A percentile compares a stretch with the other conserved stretches of the same genome.
Evolutionary conservation across 2,329 filamentous ascomycete species (phyloP).

Genomic region (Colletotrichum sp.): DNA sequence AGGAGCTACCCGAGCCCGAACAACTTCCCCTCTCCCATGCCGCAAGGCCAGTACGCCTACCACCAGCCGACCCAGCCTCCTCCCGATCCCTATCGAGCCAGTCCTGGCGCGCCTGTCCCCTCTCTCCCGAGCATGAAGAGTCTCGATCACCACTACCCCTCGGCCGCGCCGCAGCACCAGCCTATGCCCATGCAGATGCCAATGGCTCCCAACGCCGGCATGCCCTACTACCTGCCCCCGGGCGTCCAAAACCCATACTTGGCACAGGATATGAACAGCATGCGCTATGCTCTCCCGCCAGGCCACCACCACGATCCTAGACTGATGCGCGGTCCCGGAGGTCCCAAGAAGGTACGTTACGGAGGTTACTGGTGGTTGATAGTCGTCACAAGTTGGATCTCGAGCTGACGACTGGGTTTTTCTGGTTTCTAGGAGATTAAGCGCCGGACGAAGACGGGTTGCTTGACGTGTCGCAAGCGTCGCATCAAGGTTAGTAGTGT

Average conservation of each 20-base stretch:
- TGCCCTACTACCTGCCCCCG: constrained; percentile 50
- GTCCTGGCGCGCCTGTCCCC: constrained; percentile 33
- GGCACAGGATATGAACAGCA: constrained; percentile 45
- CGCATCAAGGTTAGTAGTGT: constrained; percentile 62
- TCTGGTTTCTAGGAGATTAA: constrained; percentile 59
- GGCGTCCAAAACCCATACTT: constrained; percentile 16
- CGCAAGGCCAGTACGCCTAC: constrained; percentile 21
- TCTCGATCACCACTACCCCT: constrained; percentile 38
- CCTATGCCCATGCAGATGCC: constrained; percentile 39
- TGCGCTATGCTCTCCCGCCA: constrained; percentile 52
- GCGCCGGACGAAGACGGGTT: constrained; percentile 67
- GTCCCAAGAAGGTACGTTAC: constrained; percentile 61
- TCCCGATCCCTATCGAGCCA: constrained; percentile 42
- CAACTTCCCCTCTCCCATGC: constrained; percentile 14
- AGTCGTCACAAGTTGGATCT: background rate
- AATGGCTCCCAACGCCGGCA: constrained; percentile 34
- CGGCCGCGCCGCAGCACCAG: constrained; percentile 30
- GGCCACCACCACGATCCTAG: constrained; percentile 54
- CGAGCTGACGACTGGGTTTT: constrained; percentile 1
- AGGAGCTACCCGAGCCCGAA: constrained; percentile 24
- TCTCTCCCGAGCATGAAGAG: constrained; percentile 47
- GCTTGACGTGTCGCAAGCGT: constrained; percentile 65
- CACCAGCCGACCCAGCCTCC: constrained; percentile 23
- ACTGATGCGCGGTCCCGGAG: constrained; percentile 49
- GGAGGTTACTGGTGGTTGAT: background rate